A percentile compares a stretch with the other conserved stretches of the same genome.
phyloP scores from a whole-genome alignment of 345 rosid species.

The Erysimum cheiranthoides region DNA sequence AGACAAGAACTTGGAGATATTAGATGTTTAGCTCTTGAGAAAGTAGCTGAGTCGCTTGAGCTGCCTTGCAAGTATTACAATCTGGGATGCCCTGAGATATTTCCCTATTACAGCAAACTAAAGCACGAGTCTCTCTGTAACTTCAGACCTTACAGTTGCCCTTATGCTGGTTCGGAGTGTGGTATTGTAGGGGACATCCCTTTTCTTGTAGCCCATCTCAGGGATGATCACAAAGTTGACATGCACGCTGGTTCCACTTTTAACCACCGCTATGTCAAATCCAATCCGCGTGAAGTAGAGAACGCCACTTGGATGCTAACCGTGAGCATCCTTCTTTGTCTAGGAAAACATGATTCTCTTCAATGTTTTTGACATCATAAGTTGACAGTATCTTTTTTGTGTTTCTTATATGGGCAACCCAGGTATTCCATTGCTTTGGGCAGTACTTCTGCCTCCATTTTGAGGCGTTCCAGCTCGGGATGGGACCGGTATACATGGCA shows the following conservation, averaged over 20 bases:
- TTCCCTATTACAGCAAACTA: constrained; percentile 80
- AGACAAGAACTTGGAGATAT: constrained; percentile 85
- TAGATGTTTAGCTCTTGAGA: constrained; percentile 81
- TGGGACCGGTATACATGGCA: constrained; percentile 99
- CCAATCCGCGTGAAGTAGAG: constrained; percentile 85
- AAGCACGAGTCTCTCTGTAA: constrained; percentile 74
- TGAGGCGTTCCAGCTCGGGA: constrained; percentile 96
- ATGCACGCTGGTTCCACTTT: constrained; percentile 81
- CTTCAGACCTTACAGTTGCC: constrained; percentile 78
- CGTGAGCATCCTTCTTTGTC: constrained; percentile 42
- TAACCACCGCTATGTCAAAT: constrained; percentile 82
- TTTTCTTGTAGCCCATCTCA: constrained; percentile 72
- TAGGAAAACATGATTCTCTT: constrained; percentile 8
- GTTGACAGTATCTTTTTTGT: background rate
- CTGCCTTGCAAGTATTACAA: constrained; percentile 74
- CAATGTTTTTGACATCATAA: background rate
- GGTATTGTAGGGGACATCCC: constrained; percentile 69
- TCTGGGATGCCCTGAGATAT: constrained; percentile 81
- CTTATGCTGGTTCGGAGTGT: constrained; percentile 85
- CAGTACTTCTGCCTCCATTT: constrained; percentile 97
- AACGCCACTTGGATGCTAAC: constrained; percentile 83
- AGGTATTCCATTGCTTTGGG: constrained; percentile 98
- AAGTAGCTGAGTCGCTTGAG: constrained; percentile 83
- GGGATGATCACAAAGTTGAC: constrained; percentile 86
- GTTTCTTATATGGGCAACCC: background rate